A percentile compares a stretch with the other conserved stretches of the same genome.
Evolutionary conservation across 2,329 filamentous ascomycete genomes (phyloP).

Genomic region (Eutypella sp.): DNA sequence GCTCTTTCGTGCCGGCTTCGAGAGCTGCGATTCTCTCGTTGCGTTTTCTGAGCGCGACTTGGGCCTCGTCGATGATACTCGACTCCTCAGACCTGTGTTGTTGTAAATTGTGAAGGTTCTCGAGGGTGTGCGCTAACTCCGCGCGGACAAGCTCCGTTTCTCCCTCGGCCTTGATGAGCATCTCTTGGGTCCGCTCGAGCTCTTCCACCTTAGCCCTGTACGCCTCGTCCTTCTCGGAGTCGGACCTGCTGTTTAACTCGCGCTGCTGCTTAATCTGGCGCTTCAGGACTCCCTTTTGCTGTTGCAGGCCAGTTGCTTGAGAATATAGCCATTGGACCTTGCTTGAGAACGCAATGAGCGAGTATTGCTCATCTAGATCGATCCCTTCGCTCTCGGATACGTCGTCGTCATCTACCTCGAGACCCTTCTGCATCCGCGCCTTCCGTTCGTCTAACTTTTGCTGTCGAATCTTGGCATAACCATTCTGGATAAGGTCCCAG

Average conservation of each 20-base stretch:
- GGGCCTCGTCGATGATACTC: slow-evolving; percentile 29
- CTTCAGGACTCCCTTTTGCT: slow-evolving; percentile 85
- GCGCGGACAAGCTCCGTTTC: slow-evolving; percentile 36
- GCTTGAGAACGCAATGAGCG: slow-evolving; percentile 67
- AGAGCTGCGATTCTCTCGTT: slow-evolving; percentile 39
- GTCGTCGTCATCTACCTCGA: slow-evolving; percentile 55
- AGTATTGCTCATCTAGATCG: slow-evolving; percentile 58
- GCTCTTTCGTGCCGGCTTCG: slow-evolving; percentile 36
- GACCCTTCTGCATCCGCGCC: slow-evolving; percentile 50
- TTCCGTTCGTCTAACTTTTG: slow-evolving; percentile 49
- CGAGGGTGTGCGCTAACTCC: slow-evolving; percentile 44
- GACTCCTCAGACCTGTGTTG: slow-evolving; percentile 28
- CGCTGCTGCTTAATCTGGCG: slow-evolving; percentile 94
- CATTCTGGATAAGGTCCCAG: slow-evolving; percentile 54
- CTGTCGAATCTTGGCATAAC: slow-evolving; percentile 50
- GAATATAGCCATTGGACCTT: slow-evolving; percentile 76
- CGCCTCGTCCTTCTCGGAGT: slow-evolving; percentile 63
- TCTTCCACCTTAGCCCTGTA: slow-evolving; percentile 55
- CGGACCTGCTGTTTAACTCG: slow-evolving; percentile 83
- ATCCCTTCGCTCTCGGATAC: slow-evolving; percentile 58
- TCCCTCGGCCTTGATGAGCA: slow-evolving; percentile 25
- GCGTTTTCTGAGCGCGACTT: slow-evolving; percentile 38
- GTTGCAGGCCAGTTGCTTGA: slow-evolving; percentile 71
- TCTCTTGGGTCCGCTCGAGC: slow-evolving; percentile 38
- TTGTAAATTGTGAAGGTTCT: slow-evolving; percentile 41